A percentile compares a stretch with the other conserved stretches of the same genome.
Evolutionary conservation across 257 asterid species (phyloP).

Genomic region (Solanum megistacrolobum): DNA sequence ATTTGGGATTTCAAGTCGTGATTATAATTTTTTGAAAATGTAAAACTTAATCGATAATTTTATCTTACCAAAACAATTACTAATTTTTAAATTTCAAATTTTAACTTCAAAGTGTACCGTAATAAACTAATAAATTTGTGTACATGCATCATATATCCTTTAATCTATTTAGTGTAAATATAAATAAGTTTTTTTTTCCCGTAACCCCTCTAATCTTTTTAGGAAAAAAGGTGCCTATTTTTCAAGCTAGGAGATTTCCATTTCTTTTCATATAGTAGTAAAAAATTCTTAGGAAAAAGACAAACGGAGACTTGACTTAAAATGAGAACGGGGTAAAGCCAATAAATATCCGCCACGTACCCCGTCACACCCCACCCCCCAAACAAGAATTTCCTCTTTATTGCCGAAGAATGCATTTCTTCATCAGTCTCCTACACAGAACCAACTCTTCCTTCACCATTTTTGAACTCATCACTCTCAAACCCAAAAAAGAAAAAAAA

Average conservation of each 20-base stretch:
- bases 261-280: neutral
- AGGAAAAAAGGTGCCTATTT: neutral
- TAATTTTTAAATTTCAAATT: neutral
- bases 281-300: neutral
- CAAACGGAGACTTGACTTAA: neutral
- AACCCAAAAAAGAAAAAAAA: neutral
- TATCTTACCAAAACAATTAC: neutral
- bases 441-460: neutral
- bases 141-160: neutral
- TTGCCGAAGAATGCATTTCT: neutral
- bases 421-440: neutral
- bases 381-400: neutral
- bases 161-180: neutral
- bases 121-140: neutral
- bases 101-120: neutral
- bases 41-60: neutral
- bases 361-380: neutral
- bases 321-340: neutral
- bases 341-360: neutral
- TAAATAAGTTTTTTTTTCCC: neutral
- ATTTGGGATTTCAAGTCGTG: too few relatives aligned
- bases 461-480: neutral
- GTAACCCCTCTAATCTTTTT: neutral
- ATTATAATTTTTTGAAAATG: too few relatives aligned
- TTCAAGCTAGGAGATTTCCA: neutral